phyloP scores from a whole-genome alignment of 2,329 filamentous ascomycete species.

The Gliomastix tumulicola region DNA sequence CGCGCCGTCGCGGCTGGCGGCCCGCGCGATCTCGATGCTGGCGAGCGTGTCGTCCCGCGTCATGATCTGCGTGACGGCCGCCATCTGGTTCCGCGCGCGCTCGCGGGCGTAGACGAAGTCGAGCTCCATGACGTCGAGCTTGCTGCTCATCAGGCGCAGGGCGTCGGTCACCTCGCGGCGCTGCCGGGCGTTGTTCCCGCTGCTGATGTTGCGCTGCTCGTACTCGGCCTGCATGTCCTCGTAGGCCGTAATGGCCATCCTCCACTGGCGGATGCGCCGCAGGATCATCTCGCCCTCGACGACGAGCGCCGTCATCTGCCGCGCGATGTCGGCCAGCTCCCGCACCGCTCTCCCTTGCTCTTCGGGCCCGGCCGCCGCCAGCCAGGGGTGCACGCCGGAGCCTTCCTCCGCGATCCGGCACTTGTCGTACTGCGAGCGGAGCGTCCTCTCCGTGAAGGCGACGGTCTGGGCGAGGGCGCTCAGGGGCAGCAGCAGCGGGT shows the following conservation, averaged over 20 bases:
- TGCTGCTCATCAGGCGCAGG: background rate
- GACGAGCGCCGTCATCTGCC: background rate
- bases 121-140: background rate
- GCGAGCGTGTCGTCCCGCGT: conserved; percentile 3
- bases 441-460: background rate
- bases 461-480: background rate
- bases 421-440: background rate
- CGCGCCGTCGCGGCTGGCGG: conserved; percentile 8
- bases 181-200: too few relatives aligned
- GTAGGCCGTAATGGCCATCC: background rate
- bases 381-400: too few relatives aligned
- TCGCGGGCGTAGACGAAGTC: background rate
- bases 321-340: background rate
- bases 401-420: background rate
- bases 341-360: too few relatives aligned
- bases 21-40: conserved; percentile 4
- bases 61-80: background rate
- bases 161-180: background rate
- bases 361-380: too few relatives aligned
- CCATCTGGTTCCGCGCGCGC: background rate
- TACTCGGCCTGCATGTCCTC: background rate
- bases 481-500: background rate
- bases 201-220: too few relatives aligned
- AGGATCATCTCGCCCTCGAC: background rate
- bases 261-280: background rate